Evolutionary conservation across 1,284 basidiomycete genomes (phyloP), one percentile per base, ranked within the genome.

Genomic region (Meira nashicola): DNA sequence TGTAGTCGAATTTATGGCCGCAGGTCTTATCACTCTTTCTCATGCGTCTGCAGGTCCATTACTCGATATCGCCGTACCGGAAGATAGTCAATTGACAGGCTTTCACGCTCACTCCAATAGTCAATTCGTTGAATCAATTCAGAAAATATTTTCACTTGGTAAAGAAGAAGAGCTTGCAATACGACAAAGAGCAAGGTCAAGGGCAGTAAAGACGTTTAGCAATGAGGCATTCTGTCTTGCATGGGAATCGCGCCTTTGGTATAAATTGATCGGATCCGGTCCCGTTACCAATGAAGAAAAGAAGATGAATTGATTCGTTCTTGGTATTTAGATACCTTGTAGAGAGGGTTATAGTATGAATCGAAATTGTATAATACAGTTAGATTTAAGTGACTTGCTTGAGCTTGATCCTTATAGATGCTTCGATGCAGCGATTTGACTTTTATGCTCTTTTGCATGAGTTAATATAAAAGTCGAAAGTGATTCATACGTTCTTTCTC

Each of bases 1-100:
- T 70, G 84, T 99, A 17, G 94, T 98, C 8, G 94, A 99, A 78
- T 94, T 90, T 71, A 94, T 97, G 93, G 59, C 92, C 2, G 90
- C 94, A 0, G 94, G 94, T 0, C 84, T 94, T 1, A 89, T 98
- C 17, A 91, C 94, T 0, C 84, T 98, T 2, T 87, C 89, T 0
- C 93, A 99, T 76, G 89, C 89, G 0, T 95, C 92, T 0, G 94
- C 90, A 0, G 94, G 95, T 0, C 95, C 94, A 0, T 78, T 93
- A 37, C 83, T 87, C 55, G 94, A 98, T 77, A 97, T 98, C 60
- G 86, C 95, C 38, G 86, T 92, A 1, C 89, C 89, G 0, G 85
- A 85, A 72, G 80, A 88, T 19, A 86, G 85, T 11, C 77, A 86
- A 70, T 81, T 81, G 8, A 92, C 90, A 54, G 92, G 92, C 17